Conservation (phyloP, 2,329 filamentous ascomycete genomes). For the Venturiaceae sp. region DNA sequence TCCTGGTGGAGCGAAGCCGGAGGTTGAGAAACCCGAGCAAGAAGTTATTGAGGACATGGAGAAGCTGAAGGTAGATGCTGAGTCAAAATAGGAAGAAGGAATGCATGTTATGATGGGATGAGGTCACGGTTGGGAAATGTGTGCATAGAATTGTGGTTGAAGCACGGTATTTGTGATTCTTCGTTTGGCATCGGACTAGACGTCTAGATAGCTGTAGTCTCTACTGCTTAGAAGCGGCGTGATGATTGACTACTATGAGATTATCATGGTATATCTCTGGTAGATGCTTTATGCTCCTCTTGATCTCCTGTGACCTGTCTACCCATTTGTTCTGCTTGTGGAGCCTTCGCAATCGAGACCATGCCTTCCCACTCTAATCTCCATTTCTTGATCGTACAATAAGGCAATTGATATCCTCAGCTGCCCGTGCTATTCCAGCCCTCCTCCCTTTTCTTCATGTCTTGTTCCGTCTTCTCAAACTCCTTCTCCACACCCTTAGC, state of each 20-base stretch:
- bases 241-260: too few species aligned
- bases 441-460: not conserved
- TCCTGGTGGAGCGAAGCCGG: conserved; percentile 25
- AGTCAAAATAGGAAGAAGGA: too few species aligned
- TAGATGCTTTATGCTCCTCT: too few species aligned
- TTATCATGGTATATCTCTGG: too few species aligned
- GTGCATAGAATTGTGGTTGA: not conserved
- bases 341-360: too few species aligned
- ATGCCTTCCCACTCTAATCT: too few species aligned
- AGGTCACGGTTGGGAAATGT: not conserved
- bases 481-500: not conserved
- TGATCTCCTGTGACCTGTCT: too few species aligned
- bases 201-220: not conserved
- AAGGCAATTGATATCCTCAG: not conserved
- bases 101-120: not conserved
- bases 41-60: not conserved
- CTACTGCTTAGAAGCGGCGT: too few species aligned
- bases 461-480: not conserved
- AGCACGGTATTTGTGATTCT: not conserved
- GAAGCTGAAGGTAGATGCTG: not conserved
- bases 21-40: not conserved
- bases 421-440: not conserved
- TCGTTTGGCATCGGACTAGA: not conserved
- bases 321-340: too few species aligned
- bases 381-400: too few species aligned